Evolutionary conservation across 2,329 filamentous ascomycete genomes (phyloP).

Genomic region (Pseudofabraea citricarpa): DNA sequence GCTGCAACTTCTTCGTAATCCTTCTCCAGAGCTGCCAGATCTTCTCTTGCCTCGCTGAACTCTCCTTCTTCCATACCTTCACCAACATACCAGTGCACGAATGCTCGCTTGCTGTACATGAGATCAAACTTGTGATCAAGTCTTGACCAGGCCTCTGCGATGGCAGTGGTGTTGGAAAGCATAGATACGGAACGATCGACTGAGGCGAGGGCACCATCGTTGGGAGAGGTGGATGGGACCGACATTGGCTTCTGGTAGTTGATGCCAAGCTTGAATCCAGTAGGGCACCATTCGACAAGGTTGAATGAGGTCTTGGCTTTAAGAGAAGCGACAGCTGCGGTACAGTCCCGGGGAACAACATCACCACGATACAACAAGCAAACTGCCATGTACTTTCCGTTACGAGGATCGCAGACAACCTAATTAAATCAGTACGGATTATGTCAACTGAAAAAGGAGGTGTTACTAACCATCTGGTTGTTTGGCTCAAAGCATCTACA

Average conservation of each 20-base stretch:
- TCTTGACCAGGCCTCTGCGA: slow-evolving; percentile 95
- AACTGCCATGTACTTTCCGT: slow-evolving; percentile 99
- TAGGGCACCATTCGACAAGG: slow-evolving; percentile 99
- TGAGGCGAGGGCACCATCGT: slow-evolving; percentile 94
- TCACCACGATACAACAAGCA: slow-evolving; percentile 98
- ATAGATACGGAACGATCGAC: slow-evolving; percentile 99
- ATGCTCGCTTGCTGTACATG: slow-evolving; percentile 99
- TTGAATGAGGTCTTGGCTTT: slow-evolving; percentile 99
- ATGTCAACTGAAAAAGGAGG: no score
- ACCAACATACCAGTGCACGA: slow-evolving; percentile 99
- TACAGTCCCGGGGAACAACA: slow-evolving; percentile 93
- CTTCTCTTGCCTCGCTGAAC: slow-evolving; percentile 98
- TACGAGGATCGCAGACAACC: slow-evolving; percentile 95
- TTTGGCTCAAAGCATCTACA: slow-evolving; percentile 89
- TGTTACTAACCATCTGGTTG: slow-evolving; percentile 99
- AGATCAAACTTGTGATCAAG: slow-evolving; percentile 98
- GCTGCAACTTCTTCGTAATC: slow-evolving; percentile 99
- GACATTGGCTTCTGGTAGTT: slow-evolving; percentile 97
- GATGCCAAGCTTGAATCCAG: slow-evolving; percentile 99
- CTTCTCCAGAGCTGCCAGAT: slow-evolving; percentile 93
- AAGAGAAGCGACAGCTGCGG: slow-evolving; percentile 86
- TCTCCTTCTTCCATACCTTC: slow-evolving; percentile 99
- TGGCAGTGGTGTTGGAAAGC: slow-evolving; percentile 98
- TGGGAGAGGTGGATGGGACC: no score
- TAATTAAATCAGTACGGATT: no score